Evolutionary conservation across 1,284 basidiomycete genomes (phyloP).

Genomic region (Cutaneotrichosporon cavernicola): DNA sequence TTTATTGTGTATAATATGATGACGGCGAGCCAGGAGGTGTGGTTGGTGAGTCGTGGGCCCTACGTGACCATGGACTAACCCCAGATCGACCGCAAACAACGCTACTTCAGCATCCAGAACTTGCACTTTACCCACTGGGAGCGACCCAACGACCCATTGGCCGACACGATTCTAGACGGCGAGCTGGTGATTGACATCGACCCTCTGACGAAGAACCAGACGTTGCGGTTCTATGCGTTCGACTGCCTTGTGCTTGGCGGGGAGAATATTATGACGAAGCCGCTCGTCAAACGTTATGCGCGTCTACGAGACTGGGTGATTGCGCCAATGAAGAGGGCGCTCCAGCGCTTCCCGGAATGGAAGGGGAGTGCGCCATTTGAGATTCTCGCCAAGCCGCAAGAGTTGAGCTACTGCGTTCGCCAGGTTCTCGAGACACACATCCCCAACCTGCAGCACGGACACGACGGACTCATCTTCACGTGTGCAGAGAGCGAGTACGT

Average conservation of each 20-base stretch:
- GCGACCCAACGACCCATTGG: conserved; percentile 63
- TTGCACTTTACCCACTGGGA: conserved; percentile 87
- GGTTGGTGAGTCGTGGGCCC: conserved; percentile 64
- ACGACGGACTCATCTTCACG: conserved; percentile 97
- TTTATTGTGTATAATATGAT: conserved; percentile 64
- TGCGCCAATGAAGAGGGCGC: conserved; percentile 72
- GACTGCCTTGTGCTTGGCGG: conserved; percentile 87
- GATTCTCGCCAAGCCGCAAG: conserved; percentile 86
- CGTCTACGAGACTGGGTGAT: conserved; percentile 79
- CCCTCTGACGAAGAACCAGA: conserved; percentile 71
- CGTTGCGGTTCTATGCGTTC: conserved; percentile 79
- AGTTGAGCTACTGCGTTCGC: conserved; percentile 81
- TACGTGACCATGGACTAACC: neutral
- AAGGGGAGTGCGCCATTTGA: conserved; percentile 71
- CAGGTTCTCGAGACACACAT: conserved; percentile 82
- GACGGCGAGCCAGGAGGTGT: conserved; percentile 68
- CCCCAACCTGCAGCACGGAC: conserved; percentile 85
- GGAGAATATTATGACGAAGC: conserved; percentile 78
- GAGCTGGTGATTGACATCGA: conserved; percentile 92
- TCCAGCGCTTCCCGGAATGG: conserved; percentile 64
- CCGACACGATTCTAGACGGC: conserved; percentile 85
- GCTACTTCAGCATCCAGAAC: conserved; percentile 70
- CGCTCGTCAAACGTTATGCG: conserved; percentile 84
- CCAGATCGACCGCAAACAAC: conserved; percentile 93
- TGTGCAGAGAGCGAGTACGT: conserved; percentile 80